A percentile compares a stretch with the other conserved stretches of the same genome.
These are phyloP conservation scores for Omphalea diandra DNA, from an alignment of 441 rosid genomes.

Conservation along the genomic window DNA sequence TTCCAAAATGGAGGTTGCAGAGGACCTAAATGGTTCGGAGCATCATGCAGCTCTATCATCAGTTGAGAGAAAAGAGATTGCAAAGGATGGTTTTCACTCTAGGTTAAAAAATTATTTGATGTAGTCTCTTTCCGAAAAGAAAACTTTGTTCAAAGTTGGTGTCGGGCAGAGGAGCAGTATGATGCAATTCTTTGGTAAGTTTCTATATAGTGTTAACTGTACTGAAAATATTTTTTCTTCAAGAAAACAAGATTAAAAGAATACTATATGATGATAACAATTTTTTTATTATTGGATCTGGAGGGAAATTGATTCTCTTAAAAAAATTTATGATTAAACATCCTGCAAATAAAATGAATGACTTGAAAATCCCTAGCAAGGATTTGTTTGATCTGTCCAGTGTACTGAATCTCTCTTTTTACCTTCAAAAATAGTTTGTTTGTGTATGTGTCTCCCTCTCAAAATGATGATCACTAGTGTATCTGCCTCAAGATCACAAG, in stretches of 20 bases:
- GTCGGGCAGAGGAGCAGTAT: constrained; percentile 42
- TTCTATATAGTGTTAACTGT: constrained; percentile 3
- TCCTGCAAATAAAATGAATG: neutral
- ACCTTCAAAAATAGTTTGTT: too few relatives aligned
- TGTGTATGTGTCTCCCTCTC: neutral
- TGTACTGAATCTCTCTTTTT: neutral
- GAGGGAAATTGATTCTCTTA: neutral
- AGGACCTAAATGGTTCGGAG: constrained; percentile 27
- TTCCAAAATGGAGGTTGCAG: constrained; percentile 25
- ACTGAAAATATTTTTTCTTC: neutral
- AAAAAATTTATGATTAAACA: neutral
- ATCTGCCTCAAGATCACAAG: neutral
- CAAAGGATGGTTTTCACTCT: constrained; percentile 17
- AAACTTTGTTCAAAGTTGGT: constrained; percentile 59
- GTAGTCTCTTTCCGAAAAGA: constrained; percentile 72
- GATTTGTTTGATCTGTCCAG: neutral
- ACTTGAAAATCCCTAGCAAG: neutral
- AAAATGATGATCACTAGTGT: neutral
- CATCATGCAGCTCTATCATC: constrained; percentile 21
- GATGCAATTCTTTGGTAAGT: constrained; percentile 85
- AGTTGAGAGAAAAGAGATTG: constrained; percentile 21
- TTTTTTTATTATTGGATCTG: neutral
- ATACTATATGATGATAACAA: neutral
- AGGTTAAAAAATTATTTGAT: constrained; percentile 43
- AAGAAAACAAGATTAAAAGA: neutral